Evolutionary conservation across 2,329 filamentous ascomycete species (phyloP).

Genomic region (Aschersonia sp.): DNA sequence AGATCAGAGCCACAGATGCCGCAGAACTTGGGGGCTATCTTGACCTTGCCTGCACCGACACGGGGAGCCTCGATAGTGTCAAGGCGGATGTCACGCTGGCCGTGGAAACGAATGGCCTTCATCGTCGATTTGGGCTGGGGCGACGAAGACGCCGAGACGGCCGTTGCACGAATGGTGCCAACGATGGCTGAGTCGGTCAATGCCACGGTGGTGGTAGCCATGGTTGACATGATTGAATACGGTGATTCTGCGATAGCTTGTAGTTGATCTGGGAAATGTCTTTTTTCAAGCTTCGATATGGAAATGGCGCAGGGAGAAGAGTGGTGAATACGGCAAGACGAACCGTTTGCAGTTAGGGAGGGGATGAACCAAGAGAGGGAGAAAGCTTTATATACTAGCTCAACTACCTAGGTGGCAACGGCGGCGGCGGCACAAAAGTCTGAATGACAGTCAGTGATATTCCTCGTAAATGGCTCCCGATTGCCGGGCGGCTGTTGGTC

Average conservation of each 20-base stretch:
- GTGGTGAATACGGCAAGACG: neutral
- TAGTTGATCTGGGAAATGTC: neutral
- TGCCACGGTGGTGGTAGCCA: constrained; percentile 2
- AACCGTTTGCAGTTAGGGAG: neutral
- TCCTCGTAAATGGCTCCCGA: neutral
- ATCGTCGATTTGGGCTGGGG: constrained; percentile 15
- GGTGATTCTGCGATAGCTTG: neutral
- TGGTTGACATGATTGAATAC: neutral
- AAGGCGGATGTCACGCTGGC: constrained; percentile 38
- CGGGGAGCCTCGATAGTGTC: constrained; percentile 32
- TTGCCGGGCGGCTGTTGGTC: neutral
- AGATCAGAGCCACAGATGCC: constrained; percentile 33
- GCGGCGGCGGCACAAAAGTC: neutral
- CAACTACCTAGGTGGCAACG: neutral
- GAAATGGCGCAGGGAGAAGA: neutral
- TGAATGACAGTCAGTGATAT: neutral
- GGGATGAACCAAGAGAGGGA: too few relatives aligned
- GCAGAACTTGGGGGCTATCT: constrained; percentile 21
- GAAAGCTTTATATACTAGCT: neutral
- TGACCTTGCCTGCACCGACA: constrained; percentile 30
- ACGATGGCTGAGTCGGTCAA: constrained; percentile 2
- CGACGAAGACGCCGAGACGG: neutral
- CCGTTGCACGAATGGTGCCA: constrained; percentile 4
- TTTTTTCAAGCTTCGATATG: neutral
- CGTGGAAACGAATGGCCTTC: constrained; percentile 40